Base-by-base conservation (phyloP, 192 early-diverging fungal genomes). In the Podila epigama region DNA sequence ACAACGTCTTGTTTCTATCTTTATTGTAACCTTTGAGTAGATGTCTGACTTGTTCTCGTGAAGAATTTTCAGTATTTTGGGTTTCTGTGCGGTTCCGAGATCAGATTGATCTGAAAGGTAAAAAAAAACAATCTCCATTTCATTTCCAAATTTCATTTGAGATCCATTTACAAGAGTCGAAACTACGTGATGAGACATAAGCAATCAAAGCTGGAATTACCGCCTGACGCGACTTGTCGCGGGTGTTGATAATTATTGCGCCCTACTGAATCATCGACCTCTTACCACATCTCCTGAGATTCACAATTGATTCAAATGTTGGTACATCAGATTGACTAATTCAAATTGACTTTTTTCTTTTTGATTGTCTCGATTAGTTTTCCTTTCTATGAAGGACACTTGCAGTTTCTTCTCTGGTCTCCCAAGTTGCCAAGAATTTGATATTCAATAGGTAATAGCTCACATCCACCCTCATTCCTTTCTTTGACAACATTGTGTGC, bases 121-220 rank as follows among this genome's bases (percentile, higher is more conserved):
- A 60, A 67, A 54, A 4, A 48, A 48, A 36, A 32, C 0, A n/a
- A 32, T 11, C 28, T n/a, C n/a, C 53, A 4, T 60, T 15, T 10
- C 8, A 22, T 33, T 33, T 13, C 27, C 28, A 33, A 50, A 32
- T 15, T 52, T 28, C 20, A 36, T n/a, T 5, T 35, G 52, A 32
- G 27, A 54, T 54, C 29, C 5, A 11, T 29, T 36, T 51, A 12
- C 31, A 25, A 0, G 12, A 32, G 16, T 37, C 39, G 54, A 33
- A 22, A 25, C 73, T 68, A 75, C 71, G 56, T 69, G 86, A 88
- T 89, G 88, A 86, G 60, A 82, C 70, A 83, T 62, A 79, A 55
- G 75, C 81, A 86, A 89, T 86, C 78, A 87, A 85, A 85, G 85
- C 86, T 90, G 89, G 89, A 90, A 90, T 90, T 90, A 90, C 89